Base-by-base conservation (phyloP, 2,329 filamentous ascomycete genomes). In the Ascochyta koolunga region DNA sequence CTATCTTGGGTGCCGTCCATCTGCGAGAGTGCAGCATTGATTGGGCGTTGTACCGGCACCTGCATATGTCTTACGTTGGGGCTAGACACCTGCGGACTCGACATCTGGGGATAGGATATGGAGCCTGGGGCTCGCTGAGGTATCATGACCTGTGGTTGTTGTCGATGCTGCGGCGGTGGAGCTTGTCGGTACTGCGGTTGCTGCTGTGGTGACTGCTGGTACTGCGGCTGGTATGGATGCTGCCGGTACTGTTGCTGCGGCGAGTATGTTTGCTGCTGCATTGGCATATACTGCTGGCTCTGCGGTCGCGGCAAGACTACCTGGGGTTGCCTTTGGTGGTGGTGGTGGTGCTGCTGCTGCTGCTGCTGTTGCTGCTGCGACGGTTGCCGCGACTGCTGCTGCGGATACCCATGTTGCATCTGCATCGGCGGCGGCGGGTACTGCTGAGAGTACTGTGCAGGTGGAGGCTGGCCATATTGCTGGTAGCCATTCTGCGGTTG, bases 71-170 rank as follows among this genome's bases (percentile, higher is more conserved):
- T 60, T 56, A 70, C 70, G 8, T 59, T 53, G 0, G 62, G 67
- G 7, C 64, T 62, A 21, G 64, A 62, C 54, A 58, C 58, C n/a
- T 68, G 64, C 10, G 64, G 64, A 13, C 64, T 63, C n/a, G 65
- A 64, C 58, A 63, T 61, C n/a, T 69, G 64, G 59, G 65, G 63
- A 29, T 64, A 66, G 8, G 62, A 56, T 15, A 62, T 49, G 3
- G 59, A 56, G 44, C 43, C 60, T 1, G 61, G 61, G 13, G 56
- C 48, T 37, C 64, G 60, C 24, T 67, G 58, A 11, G 71, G 66
- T 27, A 70, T 66, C 22, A 65, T 47, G 40, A 68, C 69, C 44
- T 71, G 71, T 9, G 69, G 68, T 24, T 71, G 68, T 43, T 63
- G 55, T 18, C 51, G 51, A 15, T 40, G 58, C 27, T 44, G 45